Evolutionary conservation across 495 filamentous ascomycete species (phyloP).

Genomic region (Penicillium tannophilum): DNA sequence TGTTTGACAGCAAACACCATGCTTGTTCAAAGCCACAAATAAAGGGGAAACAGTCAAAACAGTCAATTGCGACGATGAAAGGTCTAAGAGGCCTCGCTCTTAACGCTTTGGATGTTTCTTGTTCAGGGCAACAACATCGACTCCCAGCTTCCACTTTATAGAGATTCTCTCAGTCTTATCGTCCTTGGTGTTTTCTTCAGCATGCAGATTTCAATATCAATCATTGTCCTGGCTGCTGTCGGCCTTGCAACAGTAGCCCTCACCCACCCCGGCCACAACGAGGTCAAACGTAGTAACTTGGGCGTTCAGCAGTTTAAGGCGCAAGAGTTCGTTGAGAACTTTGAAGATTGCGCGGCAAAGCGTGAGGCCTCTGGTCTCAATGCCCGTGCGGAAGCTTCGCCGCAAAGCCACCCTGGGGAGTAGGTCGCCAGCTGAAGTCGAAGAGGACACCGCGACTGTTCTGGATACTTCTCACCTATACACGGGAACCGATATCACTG

Average conservation of each 20-base stretch:
- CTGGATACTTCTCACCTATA: constrained; percentile 8
- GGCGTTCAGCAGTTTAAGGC: not conserved
- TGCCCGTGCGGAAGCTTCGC: constrained; percentile 19
- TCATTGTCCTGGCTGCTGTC: not conserved
- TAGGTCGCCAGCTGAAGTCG: constrained; percentile 13
- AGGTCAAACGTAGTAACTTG: not conserved
- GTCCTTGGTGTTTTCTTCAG: not conserved
- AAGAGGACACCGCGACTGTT: constrained; percentile 3
- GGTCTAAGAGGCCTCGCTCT: not conserved
- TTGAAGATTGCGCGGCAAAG: constrained; percentile 13
- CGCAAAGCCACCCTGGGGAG: constrained; percentile 11
- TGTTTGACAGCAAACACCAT: not conserved
- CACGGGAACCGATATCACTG: constrained; percentile 5
- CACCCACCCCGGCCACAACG: not conserved
- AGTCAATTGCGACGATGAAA: not conserved
- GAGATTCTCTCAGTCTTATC: not conserved
- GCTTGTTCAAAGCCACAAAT: not conserved
- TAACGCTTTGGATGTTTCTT: not conserved
- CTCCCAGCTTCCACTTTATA: not conserved
- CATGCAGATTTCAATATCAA: not conserved
- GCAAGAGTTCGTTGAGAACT: constrained; percentile 5
- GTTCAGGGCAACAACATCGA: not conserved
- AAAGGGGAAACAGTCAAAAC: not conserved
- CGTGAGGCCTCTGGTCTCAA: constrained; percentile 15
- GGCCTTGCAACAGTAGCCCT: not conserved